Evolutionary conservation across 2,329 filamentous ascomycete species (phyloP).

Genomic region (Paecilomyces sp.): DNA sequence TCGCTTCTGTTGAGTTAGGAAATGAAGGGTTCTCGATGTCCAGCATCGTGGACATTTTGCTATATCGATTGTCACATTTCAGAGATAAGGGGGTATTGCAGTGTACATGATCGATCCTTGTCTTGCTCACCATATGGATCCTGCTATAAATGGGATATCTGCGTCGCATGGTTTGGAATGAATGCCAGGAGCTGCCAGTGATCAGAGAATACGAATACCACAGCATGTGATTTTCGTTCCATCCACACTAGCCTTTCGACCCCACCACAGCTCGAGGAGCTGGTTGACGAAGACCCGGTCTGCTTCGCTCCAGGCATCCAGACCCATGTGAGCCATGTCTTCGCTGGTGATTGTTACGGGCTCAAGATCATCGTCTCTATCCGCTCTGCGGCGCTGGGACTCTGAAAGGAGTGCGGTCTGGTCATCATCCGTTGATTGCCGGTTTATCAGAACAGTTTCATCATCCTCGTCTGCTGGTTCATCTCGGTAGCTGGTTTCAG

Average conservation of each 20-base stretch:
- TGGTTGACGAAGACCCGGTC: slow-evolving; percentile 41
- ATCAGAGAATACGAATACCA: slow-evolving; percentile 38
- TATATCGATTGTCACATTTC: neutral
- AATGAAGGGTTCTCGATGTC: neutral
- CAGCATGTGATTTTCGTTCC: slow-evolving; percentile 40
- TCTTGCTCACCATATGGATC: neutral
- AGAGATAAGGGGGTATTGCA: neutral
- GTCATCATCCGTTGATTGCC: slow-evolving; percentile 19
- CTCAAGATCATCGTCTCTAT: slow-evolving; percentile 9
- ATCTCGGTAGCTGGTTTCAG: slow-evolving; percentile 10
- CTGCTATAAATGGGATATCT: neutral
- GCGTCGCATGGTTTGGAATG: neutral
- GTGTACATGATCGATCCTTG: neutral
- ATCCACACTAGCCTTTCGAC: slow-evolving; percentile 35
- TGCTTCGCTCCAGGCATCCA: slow-evolving; percentile 42
- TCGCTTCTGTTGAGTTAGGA: neutral
- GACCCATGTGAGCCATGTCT: slow-evolving; percentile 42
- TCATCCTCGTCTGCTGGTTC: slow-evolving; percentile 10
- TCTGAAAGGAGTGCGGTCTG: slow-evolving; percentile 13
- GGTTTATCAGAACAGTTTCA: slow-evolving; percentile 7
- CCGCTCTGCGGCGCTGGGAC: neutral
- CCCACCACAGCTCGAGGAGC: slow-evolving; percentile 40
- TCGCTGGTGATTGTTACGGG: slow-evolving; percentile 33
- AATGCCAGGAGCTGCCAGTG: neutral
- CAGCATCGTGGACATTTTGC: neutral